Percentiles rank a stretch among this genome's conserved stretches.
phyloP scores from a whole-genome alignment of 2,329 filamentous ascomycete species.

The Clarireedia monteithiana region DNA sequence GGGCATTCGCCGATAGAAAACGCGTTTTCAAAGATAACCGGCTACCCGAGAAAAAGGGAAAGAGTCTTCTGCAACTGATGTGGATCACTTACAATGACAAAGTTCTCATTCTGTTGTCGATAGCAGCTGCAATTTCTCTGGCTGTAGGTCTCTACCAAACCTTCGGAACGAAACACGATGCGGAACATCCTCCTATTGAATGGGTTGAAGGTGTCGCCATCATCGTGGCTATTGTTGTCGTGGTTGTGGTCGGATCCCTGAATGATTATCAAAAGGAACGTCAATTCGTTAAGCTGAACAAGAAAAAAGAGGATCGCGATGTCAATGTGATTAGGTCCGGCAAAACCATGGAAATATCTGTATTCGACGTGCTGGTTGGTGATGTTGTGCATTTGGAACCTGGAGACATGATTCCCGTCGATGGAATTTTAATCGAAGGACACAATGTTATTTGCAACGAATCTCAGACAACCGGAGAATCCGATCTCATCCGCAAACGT shows the following conservation, averaged over 20 bases:
- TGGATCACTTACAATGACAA: conserved; percentile 84
- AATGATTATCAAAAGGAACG: conserved; percentile 80
- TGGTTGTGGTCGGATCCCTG: conserved; percentile 67
- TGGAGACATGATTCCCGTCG: conserved; percentile 64
- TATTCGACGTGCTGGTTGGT: conserved; percentile 65
- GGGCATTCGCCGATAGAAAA: conserved; percentile 52
- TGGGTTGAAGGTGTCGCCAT: conserved; percentile 82
- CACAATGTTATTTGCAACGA: conserved; percentile 64
- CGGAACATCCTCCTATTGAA: conserved; percentile 48
- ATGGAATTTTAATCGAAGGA: conserved; percentile 62
- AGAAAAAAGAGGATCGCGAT: conserved; percentile 67
- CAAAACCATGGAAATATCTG: conserved; percentile 58
- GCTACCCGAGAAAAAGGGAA: conserved; percentile 61
- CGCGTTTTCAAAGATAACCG: conserved; percentile 62
- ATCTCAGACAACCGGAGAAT: conserved; percentile 70
- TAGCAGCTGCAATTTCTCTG: conserved; percentile 66
- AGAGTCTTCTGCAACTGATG: conserved; percentile 59
- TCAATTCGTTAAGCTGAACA: conserved; percentile 73
- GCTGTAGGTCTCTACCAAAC: conserved; percentile 70
- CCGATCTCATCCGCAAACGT: conserved; percentile 62
- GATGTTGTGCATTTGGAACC: conserved; percentile 68
- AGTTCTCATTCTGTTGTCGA: conserved; percentile 62
- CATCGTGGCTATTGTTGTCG: conserved; percentile 66
- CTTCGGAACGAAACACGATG: conserved; percentile 44
- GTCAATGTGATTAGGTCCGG: conserved; percentile 74